Base-by-base conservation (phyloP, 345 rosid species). In the Cardamine chenopodiifolia region DNA sequence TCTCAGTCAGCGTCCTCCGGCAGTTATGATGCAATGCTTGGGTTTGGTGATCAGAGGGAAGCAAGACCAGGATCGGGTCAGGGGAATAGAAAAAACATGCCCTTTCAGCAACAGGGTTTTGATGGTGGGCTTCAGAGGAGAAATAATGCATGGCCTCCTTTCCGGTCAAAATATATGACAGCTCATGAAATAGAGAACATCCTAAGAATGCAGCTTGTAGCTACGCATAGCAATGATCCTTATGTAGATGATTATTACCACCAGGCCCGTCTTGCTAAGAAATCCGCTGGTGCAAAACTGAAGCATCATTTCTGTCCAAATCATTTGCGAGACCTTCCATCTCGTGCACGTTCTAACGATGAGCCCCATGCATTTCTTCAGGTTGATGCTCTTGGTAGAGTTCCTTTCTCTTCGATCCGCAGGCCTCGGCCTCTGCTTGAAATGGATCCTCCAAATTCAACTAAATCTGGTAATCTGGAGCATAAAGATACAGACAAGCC, bases 391-490 rank as follows among this genome's bases (percentile, higher is more conserved):
- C 96, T 94, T 57, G 98, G 98, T 73, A 87, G 96, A 81, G 82
- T 90, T 74, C 88, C 96, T 42, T 94, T 94, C 84, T 89, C 98
- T 82, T 94, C 98, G 13, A 84, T 94, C 80, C 91, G 92, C 64
- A 88, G 97, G 82, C 98, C 98, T 52, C 94, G 98, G 10, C 98
- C 96, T 48, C 95, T 94, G 75, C 97, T 94, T 78, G 98, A 94
- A 80, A 93, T 94, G 53, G 97, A 94, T 54, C 81, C 90, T 42
- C 87, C 91, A 53, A 85, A 80, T 76, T 83, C 90, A 52, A 62
- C 86, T 47, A 60, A 54, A 76, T 80, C 77, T 42, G 84, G 83
- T 57, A 82, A 50, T 68, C 62, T 79, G 18, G 96, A 89, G 53
- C 87, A 83, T 55, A 86, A 82, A 61, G 86, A 64, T 47, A 61